Evolutionary conservation across 108 stramenopile species (phyloP).

Genomic region (Mayamaea pseudoterrestris): DNA sequence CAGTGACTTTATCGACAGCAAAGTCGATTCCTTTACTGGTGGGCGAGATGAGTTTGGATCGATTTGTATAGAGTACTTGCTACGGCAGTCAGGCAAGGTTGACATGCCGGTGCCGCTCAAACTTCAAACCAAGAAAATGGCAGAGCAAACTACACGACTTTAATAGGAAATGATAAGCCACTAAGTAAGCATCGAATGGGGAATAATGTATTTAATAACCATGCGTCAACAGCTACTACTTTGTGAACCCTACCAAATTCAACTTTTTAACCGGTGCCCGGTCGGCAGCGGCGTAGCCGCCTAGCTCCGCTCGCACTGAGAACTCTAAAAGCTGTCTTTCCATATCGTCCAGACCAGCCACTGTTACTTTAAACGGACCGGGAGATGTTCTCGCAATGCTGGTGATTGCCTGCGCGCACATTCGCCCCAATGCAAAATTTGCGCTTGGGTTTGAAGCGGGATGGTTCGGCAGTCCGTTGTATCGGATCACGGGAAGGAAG

Average conservation of each 20-base stretch:
- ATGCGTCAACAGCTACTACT: constrained; percentile 14
- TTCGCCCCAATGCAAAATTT: constrained; percentile 44
- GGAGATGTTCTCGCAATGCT: constrained; percentile 56
- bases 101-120: too few relatives aligned
- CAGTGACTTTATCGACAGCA: too few relatives aligned
- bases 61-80: too few relatives aligned
- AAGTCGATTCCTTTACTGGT: too few relatives aligned
- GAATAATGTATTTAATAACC: too few relatives aligned
- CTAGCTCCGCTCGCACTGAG: constrained; percentile 80
- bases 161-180: too few relatives aligned
- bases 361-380: constrained; percentile 49
- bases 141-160: too few relatives aligned
- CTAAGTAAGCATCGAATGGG: too few relatives aligned
- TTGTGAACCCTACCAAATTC: constrained; percentile 56
- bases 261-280: constrained; percentile 37
- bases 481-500: constrained; percentile 43
- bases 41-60: too few relatives aligned
- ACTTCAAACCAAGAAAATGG: too few relatives aligned
- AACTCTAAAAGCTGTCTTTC: constrained; percentile 55
- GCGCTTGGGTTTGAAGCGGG: constrained; percentile 20
- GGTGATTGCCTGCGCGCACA: constrained; percentile 68
- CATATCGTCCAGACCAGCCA: constrained; percentile 28
- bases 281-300: constrained; percentile 41
- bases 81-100: too few relatives aligned
- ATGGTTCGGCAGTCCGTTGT: constrained; percentile 77